Evolutionary conservation across 2,329 filamentous ascomycete genomes (phyloP).

Genomic region (Aureobasidium sp.): DNA sequence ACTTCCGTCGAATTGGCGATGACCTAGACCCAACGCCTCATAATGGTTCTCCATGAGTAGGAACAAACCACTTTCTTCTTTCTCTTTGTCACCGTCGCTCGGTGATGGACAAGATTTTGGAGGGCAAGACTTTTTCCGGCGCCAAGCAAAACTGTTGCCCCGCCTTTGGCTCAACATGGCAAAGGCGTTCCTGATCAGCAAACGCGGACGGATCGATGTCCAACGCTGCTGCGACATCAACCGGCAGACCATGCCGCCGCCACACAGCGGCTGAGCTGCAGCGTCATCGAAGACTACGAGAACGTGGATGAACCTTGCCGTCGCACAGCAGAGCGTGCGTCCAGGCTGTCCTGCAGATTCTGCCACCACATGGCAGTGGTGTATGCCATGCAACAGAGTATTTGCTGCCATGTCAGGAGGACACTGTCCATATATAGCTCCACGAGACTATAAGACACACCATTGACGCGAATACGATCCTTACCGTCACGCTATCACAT

Average conservation of each 20-base stretch:
- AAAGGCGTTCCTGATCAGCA: constrained; percentile 9
- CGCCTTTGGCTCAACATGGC: constrained; percentile 1
- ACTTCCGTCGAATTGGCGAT: constrained; percentile 18
- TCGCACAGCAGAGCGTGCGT: background rate
- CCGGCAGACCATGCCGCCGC: constrained; percentile 5
- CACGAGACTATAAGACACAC: constrained; percentile 2
- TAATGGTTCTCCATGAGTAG: constrained; percentile 24
- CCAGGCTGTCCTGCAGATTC: background rate
- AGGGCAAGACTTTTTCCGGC: constrained; percentile 4
- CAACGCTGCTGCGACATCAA: constrained; percentile 10
- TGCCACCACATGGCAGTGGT: background rate
- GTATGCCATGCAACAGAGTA: background rate
- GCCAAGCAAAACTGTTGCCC: constrained; percentile 13
- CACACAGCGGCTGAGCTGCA: constrained; percentile 10
- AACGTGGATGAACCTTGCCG: constrained; percentile 11
- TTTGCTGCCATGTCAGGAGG: constrained; percentile 4
- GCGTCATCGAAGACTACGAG: constrained; percentile 5
- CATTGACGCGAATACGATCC: constrained; percentile 5
- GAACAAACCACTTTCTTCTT: background rate
- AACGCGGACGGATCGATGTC: constrained; percentile 3
- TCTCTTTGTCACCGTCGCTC: background rate
- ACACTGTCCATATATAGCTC: constrained; percentile 9
- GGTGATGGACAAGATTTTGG: background rate
- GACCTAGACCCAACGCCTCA: constrained; percentile 24
- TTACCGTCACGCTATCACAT: constrained; percentile 11